Evolutionary conservation across 352 stramenopile genomes (phyloP), one percentile per base, ranked within the genome.

Genomic region (Phytophthora boehmeriae): DNA sequence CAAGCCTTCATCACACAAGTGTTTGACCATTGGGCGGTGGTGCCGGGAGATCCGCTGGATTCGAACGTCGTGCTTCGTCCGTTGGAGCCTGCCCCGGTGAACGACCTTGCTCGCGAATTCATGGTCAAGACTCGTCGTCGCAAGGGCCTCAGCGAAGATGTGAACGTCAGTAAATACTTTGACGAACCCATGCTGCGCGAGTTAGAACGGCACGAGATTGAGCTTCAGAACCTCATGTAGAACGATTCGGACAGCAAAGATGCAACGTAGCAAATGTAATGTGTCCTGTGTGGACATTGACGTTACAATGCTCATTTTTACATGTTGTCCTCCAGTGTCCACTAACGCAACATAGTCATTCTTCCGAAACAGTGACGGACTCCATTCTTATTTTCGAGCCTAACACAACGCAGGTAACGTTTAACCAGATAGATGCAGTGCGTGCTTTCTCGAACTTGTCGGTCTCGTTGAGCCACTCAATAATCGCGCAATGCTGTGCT

Each of bases 1-100:
- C 96, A 99, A 76, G 97, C 97, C 5, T 99, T 99, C 83, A 97
- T 98, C 49, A 93, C 93, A 62, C 96, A 98, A 58, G 88, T 98
- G 27, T 99, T 99, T 75, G 97, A 99, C 78, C 97, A 99, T 77
- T 99, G 97, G 97, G 90, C 92, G 4, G 88, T 99, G n/a, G 97
- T 99, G 5, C 97, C 97, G 8, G 86, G 98, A 10, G 98, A 99
- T 73, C 98, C 98, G 6, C 84, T 99, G 52, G 97, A 99, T 72
- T 91, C 88, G 51, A 97, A 72, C 56, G 96, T 99, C 32, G 89
- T 99, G n/a, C 78, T 99, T n/a, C 96, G 98, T 73, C 98, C 97
- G 3, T 75, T 99, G 8, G 98, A 99, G 78, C 97, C 97, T 5
- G 97, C 93, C 32, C 97, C 97, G 3, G 88, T 97, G 17, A 92